These are phyloP conservation scores for Annona squamosa DNA, from an alignment of 164 flowering plant genomes.

Conservation along the genomic window DNA sequence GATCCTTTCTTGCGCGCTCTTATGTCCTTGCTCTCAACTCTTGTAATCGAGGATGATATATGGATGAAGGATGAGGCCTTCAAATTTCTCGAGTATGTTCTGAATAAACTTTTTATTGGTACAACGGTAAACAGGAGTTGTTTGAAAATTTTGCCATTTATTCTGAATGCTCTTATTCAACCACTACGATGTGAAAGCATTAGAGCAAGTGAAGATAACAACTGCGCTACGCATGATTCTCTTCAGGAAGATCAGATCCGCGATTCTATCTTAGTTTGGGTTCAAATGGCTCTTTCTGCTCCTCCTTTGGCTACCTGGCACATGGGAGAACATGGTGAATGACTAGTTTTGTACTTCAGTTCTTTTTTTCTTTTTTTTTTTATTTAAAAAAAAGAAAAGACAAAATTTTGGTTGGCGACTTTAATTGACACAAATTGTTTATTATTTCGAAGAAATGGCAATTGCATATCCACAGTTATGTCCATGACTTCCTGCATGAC, in stretches of 20 bases:
- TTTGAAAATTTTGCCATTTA: slow-evolving; percentile 59
- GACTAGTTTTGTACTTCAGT: slow-evolving; percentile 3
- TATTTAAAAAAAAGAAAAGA: too few relatives aligned
- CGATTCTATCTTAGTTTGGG: slow-evolving; percentile 49
- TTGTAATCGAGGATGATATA: slow-evolving; percentile 42
- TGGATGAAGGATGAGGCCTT: slow-evolving; percentile 57
- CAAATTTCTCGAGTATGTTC: slow-evolving; percentile 35
- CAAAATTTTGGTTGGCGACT: not conserved
- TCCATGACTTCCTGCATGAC: not conserved
- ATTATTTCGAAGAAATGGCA: not conserved
- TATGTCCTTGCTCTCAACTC: slow-evolving; percentile 38
- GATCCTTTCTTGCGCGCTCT: slow-evolving; percentile 81
- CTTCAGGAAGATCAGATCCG: slow-evolving; percentile 27
- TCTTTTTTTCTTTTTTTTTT: not conserved
- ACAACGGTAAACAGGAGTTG: slow-evolving; percentile 45
- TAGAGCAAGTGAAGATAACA: slow-evolving; percentile 17
- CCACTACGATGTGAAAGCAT: slow-evolving; percentile 27
- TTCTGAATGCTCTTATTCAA: slow-evolving; percentile 45
- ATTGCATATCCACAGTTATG: not conserved
- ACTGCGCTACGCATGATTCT: slow-evolving; percentile 22
- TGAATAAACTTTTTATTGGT: slow-evolving; percentile 52
- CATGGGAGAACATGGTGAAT: slow-evolving; percentile 49
- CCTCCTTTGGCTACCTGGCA: slow-evolving; percentile 49
- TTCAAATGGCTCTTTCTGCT: slow-evolving; percentile 40
- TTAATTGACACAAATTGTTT: not conserved